Conservation (phyloP, 148 eudicot genomes). For the Rhododendron mucronatum region DNA sequence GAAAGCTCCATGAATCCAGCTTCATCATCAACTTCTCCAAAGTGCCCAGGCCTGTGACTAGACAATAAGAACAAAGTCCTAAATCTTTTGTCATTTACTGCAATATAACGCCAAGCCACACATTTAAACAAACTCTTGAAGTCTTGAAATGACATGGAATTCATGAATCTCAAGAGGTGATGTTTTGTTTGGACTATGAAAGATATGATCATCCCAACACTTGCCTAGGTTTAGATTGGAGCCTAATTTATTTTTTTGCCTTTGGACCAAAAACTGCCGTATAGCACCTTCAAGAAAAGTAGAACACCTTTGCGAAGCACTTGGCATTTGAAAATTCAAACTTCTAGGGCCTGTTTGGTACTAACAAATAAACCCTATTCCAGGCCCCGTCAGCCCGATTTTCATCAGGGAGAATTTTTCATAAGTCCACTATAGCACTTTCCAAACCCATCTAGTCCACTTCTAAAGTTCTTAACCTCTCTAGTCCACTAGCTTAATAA, state of each 20-base stretch:
- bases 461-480: too few relatives aligned
- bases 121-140: background rate
- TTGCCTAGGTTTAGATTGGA: background rate
- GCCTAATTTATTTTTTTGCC: background rate
- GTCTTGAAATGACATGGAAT: background rate
- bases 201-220: background rate
- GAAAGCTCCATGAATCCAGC: background rate
- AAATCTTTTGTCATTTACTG: background rate
- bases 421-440: too few relatives aligned
- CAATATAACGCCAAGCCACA: background rate
- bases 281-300: background rate
- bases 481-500: too few relatives aligned
- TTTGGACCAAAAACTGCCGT: background rate
- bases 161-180: background rate
- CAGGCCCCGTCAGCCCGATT: background rate
- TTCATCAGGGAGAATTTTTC: background rate
- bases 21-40: background rate
- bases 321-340: background rate
- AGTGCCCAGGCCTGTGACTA: background rate
- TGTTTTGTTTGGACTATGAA: background rate
- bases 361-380: background rate
- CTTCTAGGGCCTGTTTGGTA: background rate
- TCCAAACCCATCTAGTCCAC: too few relatives aligned
- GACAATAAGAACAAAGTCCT: background rate
- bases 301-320: background rate